A percentile compares a stretch with the other conserved stretches of the same genome.
These are phyloP conservation scores for Podaxis sp. DNA, from an alignment of 768 basidiomycete species.

Conservation along the genomic window DNA sequence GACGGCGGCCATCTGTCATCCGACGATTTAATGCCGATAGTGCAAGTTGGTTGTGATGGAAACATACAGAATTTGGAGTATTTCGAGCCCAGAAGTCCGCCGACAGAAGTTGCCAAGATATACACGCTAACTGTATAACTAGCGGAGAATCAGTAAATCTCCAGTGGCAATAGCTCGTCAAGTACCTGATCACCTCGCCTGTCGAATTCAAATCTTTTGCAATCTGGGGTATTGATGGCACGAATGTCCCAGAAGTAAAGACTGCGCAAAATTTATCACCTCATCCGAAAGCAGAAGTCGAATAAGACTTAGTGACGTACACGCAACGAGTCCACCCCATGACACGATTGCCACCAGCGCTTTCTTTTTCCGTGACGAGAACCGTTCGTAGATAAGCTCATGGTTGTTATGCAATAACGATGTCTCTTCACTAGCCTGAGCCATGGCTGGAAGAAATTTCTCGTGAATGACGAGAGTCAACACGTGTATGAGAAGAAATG, in stretches of 20 bases:
- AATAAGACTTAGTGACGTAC: slow-evolving; percentile 32
- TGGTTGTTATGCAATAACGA: slow-evolving; percentile 32
- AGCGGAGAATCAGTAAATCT: not conserved
- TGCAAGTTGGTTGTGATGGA: not conserved
- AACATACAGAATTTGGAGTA: slow-evolving; percentile 40
- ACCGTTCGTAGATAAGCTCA: slow-evolving; percentile 54
- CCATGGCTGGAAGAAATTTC: not conserved
- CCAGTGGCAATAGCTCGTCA: too few relatives aligned
- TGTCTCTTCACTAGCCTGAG: slow-evolving; percentile 18
- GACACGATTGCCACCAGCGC: slow-evolving; percentile 58
- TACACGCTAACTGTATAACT: slow-evolving; percentile 37
- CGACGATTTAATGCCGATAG: not conserved
- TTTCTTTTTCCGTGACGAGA: slow-evolving; percentile 50
- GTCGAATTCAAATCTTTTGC: slow-evolving; percentile 17
- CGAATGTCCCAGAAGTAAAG: slow-evolving; percentile 16
- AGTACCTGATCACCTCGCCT: slow-evolving; percentile 14
- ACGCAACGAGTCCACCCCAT: slow-evolving; percentile 59
- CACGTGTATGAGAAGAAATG: too few relatives aligned
- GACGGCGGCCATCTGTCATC: slow-evolving; percentile 63
- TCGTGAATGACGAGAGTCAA: too few relatives aligned
- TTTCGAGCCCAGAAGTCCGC: slow-evolving; percentile 31
- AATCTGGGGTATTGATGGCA: slow-evolving; percentile 19
- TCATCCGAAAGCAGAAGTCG: too few relatives aligned
- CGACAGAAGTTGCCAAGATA: slow-evolving; percentile 32
- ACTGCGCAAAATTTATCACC: not conserved